Base-by-base conservation (phyloP, 225 moss, liverwort and hornwort genomes). In the Marchantia paleacea region DNA sequence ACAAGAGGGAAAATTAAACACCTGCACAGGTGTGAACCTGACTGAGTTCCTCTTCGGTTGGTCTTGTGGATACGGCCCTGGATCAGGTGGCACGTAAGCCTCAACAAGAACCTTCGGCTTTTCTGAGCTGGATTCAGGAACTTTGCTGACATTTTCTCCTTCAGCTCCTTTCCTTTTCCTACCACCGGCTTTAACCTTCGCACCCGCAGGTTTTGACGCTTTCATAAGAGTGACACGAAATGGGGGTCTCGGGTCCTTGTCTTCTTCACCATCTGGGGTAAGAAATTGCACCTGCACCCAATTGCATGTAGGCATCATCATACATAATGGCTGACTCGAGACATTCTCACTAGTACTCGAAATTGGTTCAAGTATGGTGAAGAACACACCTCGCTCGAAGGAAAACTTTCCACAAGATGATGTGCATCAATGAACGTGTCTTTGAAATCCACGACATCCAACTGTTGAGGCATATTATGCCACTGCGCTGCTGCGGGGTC, bases 41-140 rank as follows among this genome's bases (percentile, higher is more conserved):
- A 99, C 99, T 52, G 91, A 73, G 50, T 99, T 99, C 75, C 90
- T 89, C 85, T 92, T 95, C 51, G 94, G 99, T 87, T 99, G 99
- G 78, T 99, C 92, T 84, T 99, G 99, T 50, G 99, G 99, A 81
- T 99, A 99, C 70, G 99, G 99, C 12, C 99, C 99, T 30, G 99
- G 99, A 86, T 99, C 95, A 68, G 95, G 95, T 60, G 99, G 99
- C 54, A 99, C 92, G 78, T 99, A 99, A 39, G 90, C 77, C 82
- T 94, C 91, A 52, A 91, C 99, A 55, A 92, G 52, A 84, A 99
- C 85, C 80, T 85, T 89, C 14, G 85, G 54, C 81, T 86, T 91
- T 15, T 86, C 83, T 58, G 74, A 55, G 30, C 63, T 72, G 75
- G 13, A 66, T n/a, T 85, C 79, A 52, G 71, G 69, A 82, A 81